Evolutionary conservation across 345 rosid genomes (phyloP).

Genomic region (Syzygium grande): DNA sequence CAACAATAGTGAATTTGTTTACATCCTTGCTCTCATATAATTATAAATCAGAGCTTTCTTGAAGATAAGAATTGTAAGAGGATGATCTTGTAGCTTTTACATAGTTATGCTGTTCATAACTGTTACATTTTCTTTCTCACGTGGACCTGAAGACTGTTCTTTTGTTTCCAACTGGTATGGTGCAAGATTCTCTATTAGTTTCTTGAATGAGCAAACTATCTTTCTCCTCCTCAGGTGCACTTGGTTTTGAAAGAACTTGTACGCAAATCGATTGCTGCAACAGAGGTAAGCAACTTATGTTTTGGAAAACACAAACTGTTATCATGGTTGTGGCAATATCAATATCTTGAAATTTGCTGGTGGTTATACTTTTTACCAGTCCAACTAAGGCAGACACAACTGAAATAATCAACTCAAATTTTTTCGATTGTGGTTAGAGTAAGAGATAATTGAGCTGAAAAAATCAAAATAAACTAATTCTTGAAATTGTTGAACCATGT

Average conservation of each 20-base stretch:
- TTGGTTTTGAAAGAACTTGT: constrained; percentile 94
- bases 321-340: not conserved
- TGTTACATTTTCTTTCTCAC: not conserved
- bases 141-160: not conserved
- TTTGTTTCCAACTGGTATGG: not conserved
- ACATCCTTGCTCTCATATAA: not conserved
- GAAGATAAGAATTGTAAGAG: not conserved
- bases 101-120: not conserved
- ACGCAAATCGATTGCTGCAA: constrained; percentile 84
- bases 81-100: not conserved
- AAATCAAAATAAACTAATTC: not conserved
- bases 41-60: not conserved
- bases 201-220: not conserved
- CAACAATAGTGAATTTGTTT: not conserved
- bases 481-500: not conserved
- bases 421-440: not conserved
- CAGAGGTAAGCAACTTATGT: constrained; percentile 54
- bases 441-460: not conserved
- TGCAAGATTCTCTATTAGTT: not conserved
- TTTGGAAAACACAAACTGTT: not conserved
- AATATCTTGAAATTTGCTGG: not conserved
- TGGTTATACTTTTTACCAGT: not conserved
- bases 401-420: not conserved
- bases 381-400: not conserved
- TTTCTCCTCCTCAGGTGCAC: constrained; percentile 54